Percentiles rank a stretch among this genome's conserved stretches.
phyloP scores from a whole-genome alignment of 1,284 basidiomycete genomes.

The Phaffia rhodozyma region DNA sequence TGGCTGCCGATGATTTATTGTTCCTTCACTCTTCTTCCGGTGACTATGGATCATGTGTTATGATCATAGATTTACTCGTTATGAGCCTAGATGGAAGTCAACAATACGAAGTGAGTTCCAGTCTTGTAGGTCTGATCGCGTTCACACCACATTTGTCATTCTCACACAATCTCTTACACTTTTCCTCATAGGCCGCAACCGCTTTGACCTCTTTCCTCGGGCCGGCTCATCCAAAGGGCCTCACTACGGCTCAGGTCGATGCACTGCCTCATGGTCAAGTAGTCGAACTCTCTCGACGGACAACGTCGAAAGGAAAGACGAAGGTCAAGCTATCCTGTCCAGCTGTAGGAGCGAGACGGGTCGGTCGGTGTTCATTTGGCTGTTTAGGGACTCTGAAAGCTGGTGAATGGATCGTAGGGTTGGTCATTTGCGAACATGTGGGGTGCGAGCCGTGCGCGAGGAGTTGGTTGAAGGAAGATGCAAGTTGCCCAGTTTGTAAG shows the following conservation, averaged over 20 bases:
- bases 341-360: neutral
- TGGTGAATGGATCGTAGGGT: slow-evolving; percentile 4
- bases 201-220: slow-evolving; percentile 10
- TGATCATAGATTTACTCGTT: slow-evolving; percentile 8
- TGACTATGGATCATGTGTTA: neutral
- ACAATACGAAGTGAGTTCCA: neutral
- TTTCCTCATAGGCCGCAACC: slow-evolving; percentile 5
- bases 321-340: slow-evolving; percentile 16
- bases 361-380: slow-evolving; percentile 13
- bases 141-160: neutral
- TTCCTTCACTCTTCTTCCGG: too few species aligned
- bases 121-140: neutral
- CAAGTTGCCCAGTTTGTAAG: too few species aligned
- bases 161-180: neutral
- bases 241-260: neutral
- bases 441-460: too few species aligned
- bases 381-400: slow-evolving; percentile 5
- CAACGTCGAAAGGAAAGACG: slow-evolving; percentile 10
- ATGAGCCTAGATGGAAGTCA: slow-evolving; percentile 1
- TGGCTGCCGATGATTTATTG: neutral
- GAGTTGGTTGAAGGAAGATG: too few species aligned
- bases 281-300: slow-evolving; percentile 15
- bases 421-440: neutral
- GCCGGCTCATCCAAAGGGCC: slow-evolving; percentile 2
- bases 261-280: neutral